Evolutionary conservation across 495 filamentous ascomycete genomes (phyloP), one percentile per base, ranked within the genome.

Genomic region (Tuber brumale): DNA sequence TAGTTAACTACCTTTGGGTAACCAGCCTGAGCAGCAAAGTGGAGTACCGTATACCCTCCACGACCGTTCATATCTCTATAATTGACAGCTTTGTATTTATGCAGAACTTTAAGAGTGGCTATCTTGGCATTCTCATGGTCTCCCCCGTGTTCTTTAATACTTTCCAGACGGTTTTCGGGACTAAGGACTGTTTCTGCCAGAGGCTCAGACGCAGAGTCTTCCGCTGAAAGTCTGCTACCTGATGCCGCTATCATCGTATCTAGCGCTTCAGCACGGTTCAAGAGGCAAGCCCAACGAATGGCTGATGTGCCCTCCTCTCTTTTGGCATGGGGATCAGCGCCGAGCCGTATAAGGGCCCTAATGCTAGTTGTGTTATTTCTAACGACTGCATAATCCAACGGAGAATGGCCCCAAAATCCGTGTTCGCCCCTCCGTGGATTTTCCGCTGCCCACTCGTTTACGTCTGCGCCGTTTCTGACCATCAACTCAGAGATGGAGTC

Each of bases 11-110:
- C 57, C 27, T 3, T 31, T 66, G 57, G 57, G 14, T 66, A 66
- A 10, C 57, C 57, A 16, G 57, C 57, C 12, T 0, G n/a, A 16
- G 12, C n/a, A 16, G 57, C 57, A 31, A 16, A 31, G 57, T 16
- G 57, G 57, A 66, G 57, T 6, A 66, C 57, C 14, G 57, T 66
- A n/a, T 3, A 16, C 12, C 6, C 2, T 16, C 57, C 57, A 12
- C 27, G 10, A 8, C 57, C 57, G 27, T 14, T 3, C 57, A 66
- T 31, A 18, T 66, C 57, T 14, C n/a, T 27, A 31, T 66, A 66
- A 66, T 66, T 66, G n/a, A 66, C 31, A 66, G 57, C 57, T 31
- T 66, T 31, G 27, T 66, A 66, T 66, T 66, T 66, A 66, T 66
- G n/a, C 57, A 66, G 27, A 66, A 66, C 4, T 31, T 66, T 66